These are phyloP conservation scores for Polychaeton citri DNA, from an alignment of 2,329 filamentous ascomycete species.

Conservation along the genomic window DNA sequence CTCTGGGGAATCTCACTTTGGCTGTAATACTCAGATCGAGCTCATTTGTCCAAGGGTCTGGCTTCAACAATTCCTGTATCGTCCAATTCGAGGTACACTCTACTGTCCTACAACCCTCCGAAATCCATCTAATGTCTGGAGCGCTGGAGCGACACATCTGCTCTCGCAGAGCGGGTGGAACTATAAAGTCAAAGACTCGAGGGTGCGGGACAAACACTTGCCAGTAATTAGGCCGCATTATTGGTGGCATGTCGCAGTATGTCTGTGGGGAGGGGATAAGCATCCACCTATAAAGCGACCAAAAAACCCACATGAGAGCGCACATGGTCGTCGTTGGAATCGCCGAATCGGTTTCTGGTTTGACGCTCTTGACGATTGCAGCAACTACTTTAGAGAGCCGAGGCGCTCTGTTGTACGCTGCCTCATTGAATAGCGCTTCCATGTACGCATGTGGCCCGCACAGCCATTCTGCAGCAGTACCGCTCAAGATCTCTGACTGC, in stretches of 20 bases:
- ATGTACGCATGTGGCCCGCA: constrained; percentile 3
- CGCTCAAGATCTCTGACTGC: neutral
- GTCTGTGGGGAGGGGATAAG: constrained; percentile 1
- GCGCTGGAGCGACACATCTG: neutral
- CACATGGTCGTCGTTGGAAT: constrained; percentile 1
- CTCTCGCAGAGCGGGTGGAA: constrained; percentile 1
- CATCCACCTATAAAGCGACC: constrained; percentile 2
- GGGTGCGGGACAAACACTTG: constrained; percentile 2
- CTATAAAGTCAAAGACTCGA: constrained; percentile 1
- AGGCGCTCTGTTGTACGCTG: neutral
- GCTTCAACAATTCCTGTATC: neutral
- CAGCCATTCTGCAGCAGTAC: neutral
- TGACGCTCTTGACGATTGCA: constrained; percentile 1
- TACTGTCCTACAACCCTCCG: constrained; percentile 2
- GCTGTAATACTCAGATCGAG: constrained; percentile 1
- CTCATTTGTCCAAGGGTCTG: neutral
- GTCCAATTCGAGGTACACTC: neutral
- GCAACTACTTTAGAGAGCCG: constrained; percentile 2
- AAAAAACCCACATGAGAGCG: constrained; percentile 2
- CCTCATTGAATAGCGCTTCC: constrained; percentile 1
- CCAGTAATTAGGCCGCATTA: neutral
- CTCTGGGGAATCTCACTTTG: no score
- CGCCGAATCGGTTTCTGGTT: neutral
- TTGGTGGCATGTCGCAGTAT: constrained; percentile 1
- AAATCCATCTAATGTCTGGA: constrained; percentile 1